Evolutionary conservation across 805 yeast species (phyloP).

Genomic region (Cyberlindnera americana): DNA sequence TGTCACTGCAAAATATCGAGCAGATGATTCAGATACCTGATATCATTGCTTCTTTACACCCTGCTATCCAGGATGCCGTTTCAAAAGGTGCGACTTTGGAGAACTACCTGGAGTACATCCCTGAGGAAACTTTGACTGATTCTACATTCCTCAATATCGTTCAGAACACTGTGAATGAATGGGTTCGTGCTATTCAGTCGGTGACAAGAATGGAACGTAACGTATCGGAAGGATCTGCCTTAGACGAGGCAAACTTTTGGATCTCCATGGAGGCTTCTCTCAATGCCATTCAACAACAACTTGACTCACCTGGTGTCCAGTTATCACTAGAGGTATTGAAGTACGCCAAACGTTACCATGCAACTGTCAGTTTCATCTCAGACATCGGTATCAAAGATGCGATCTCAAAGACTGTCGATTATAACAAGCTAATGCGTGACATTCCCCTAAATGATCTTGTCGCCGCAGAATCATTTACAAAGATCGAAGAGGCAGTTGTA

Average conservation of each 20-base stretch:
- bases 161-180: constrained; percentile 66
- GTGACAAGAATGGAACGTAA: constrained; percentile 52
- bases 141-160: constrained; percentile 58
- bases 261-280: constrained; percentile 62
- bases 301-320: constrained; percentile 49
- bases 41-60: constrained; percentile 49
- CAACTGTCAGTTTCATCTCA: constrained; percentile 65
- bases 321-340: constrained; percentile 58
- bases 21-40: constrained; percentile 69
- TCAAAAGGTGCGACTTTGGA: constrained; percentile 30
- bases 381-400: constrained; percentile 67
- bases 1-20: constrained; percentile 64
- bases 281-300: constrained; percentile 51
- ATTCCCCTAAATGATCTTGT: constrained; percentile 62
- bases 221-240: constrained; percentile 50
- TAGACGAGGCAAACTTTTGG: constrained; percentile 80
- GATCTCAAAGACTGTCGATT: constrained; percentile 45
- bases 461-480: constrained; percentile 41
- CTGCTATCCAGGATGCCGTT: constrained; percentile 41
- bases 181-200: constrained; percentile 64
- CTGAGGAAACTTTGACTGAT: constrained; percentile 42
- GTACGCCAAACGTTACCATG: constrained; percentile 74
- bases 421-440: constrained; percentile 62
- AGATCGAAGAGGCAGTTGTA: constrained; percentile 43
- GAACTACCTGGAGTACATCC: constrained; percentile 28